Percentiles rank a stretch among this genome's conserved stretches.
Conservation (phyloP, 257 asterid genomes). For the Forsythia viridissima region DNA sequence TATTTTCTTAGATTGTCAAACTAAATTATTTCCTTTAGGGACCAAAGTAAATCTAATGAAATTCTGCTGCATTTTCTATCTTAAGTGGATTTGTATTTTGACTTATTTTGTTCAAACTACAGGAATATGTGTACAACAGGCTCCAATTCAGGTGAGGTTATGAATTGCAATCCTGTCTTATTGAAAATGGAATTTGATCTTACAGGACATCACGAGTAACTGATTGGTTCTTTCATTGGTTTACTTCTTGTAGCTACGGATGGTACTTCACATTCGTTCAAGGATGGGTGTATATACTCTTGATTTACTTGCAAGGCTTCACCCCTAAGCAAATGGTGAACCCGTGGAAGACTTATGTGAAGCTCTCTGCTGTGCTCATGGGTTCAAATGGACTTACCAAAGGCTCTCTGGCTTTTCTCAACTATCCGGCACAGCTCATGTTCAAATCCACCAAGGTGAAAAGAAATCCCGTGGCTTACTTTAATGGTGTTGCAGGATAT, state of each 20-base stretch:
- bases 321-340: conserved; percentile 90
- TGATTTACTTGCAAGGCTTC: conserved; percentile 82
- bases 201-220: not conserved
- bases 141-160: conserved; percentile 82
- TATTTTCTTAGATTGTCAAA: too few relatives aligned
- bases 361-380: conserved; percentile 88
- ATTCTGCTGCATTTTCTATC: not conserved
- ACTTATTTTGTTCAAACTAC: conserved; percentile 31
- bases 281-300: conserved; percentile 82
- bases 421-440: conserved; percentile 96
- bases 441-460: conserved; percentile 93
- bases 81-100: not conserved
- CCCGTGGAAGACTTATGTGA: conserved; percentile 88
- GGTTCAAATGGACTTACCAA: conserved; percentile 93
- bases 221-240: conserved; percentile 1
- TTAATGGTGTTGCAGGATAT: not conserved
- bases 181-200: not conserved
- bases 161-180: not conserved
- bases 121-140: conserved; percentile 95
- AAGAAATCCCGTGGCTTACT: not conserved
- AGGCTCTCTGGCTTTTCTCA: conserved; percentile 86
- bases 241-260: conserved; percentile 64
- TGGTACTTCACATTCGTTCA: conserved; percentile 97
- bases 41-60: not conserved
- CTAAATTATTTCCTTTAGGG: not conserved